These are phyloP conservation scores for Wickerhamomyces hampshirensis DNA, from an alignment of 805 yeast species.

Conservation along the genomic window DNA sequence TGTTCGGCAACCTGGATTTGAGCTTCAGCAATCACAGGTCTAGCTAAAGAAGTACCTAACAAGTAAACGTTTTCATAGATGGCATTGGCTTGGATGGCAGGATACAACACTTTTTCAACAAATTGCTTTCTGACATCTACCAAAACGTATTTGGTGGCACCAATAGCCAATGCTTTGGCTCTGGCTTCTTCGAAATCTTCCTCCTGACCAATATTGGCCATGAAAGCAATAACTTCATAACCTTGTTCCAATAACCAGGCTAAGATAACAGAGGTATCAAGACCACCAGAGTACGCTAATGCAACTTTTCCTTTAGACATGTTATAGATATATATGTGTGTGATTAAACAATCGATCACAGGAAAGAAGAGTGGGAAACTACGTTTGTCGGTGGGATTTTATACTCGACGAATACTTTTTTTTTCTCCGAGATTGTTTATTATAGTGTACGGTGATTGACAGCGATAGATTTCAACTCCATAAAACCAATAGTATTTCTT, in stretches of 20 bases:
- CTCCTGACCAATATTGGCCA: constrained; percentile 99
- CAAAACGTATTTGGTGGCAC: constrained; percentile 92
- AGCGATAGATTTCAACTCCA: background rate
- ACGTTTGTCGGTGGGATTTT: too few relatives aligned
- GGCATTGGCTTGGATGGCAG: constrained; percentile 97
- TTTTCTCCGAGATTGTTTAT: background rate
- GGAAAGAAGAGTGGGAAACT: background rate
- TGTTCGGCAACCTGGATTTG: constrained; percentile 95
- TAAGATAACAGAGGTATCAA: constrained; percentile 94
- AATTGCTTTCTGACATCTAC: constrained; percentile 95
- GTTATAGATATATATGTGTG: too few relatives aligned
- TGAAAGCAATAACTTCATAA: constrained; percentile 95
- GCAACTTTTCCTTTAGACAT: constrained; percentile 99
- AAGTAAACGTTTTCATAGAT: constrained; percentile 96
- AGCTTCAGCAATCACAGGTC: constrained; percentile 98
- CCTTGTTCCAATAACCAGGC: constrained; percentile 99
- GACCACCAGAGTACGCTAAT: constrained; percentile 98
- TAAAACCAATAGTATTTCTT: too few relatives aligned
- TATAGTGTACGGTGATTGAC: background rate
- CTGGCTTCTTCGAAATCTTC: constrained; percentile 98
- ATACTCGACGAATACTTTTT: background rate
- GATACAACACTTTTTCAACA: constrained; percentile 85
- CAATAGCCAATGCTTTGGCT: constrained; percentile 92
- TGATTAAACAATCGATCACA: background rate
- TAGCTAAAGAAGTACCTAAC: constrained; percentile 95